Evolutionary conservation across 2,329 filamentous ascomycete species (phyloP), one percentile per base, ranked within the genome.

Genomic region (Neonectria hederae): DNA sequence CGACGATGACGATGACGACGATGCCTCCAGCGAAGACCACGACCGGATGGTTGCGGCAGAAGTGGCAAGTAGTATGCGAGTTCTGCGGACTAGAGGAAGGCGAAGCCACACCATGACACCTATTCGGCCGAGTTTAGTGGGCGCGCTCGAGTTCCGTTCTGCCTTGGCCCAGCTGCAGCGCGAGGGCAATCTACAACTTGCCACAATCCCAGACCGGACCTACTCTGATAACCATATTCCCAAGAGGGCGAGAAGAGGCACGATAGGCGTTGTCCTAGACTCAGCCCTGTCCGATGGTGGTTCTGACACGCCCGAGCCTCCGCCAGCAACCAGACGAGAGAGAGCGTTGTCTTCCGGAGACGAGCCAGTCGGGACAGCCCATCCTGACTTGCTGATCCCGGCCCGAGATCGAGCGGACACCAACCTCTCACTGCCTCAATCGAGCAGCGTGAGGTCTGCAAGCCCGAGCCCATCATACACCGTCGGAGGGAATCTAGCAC

Each of bases 71-170:
- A 97, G 93, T 77, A 99, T 99, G 96, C 91, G 95, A 61, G 85
- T 98, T 28, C 89, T 89, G 69, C 88, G 93, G 22, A 88, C 92
- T 1, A 82, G 83, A 32, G 84, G 88, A 51, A 85, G 85, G 48
- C 86, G 89, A 67, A 88, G 91, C 69, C 90, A 90, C 68, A 93
- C 93, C 2, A 86, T 94, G 65, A 95, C 90, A 7, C 92, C 94
- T 0, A 97, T 99, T 66, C 87, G 96, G 46, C 95, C 96, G 1
- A 98, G 96, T 82, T 82, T 99, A 51, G 91, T 99, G 4, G 96
- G 96, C 46, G 96, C 93, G 9, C 83, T 99, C 62, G 96, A 99
- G 79, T 99, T 99, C 72, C 88, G 94, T 71, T 95, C 95, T 2
- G 91, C 97, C 3, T 82, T 99, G 49, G 91, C 92, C n/a, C 94